These are phyloP conservation scores for Thraustotheca clavata DNA, from an alignment of 352 stramenopile genomes.

Conservation along the genomic window DNA sequence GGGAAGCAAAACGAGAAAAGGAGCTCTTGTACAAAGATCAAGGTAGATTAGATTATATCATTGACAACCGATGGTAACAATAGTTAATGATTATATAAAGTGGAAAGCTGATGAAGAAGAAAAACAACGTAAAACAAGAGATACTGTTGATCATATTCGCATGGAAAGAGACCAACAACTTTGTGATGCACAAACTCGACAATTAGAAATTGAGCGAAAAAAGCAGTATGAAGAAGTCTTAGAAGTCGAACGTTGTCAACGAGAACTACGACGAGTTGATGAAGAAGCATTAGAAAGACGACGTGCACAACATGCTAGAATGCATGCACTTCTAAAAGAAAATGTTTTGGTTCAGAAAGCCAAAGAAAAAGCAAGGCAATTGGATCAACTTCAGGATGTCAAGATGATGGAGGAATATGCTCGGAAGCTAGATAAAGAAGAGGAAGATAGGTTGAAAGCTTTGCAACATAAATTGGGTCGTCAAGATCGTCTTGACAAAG, in stretches of 20 bases:
- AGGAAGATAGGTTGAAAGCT: constrained; percentile 39
- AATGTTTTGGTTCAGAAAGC: constrained; percentile 35
- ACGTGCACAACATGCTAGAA: constrained; percentile 40
- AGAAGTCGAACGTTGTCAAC: constrained; percentile 45
- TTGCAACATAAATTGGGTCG: constrained; percentile 39
- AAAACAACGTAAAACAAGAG: constrained; percentile 44
- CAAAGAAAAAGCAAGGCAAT: constrained; percentile 31
- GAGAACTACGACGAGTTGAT: constrained; percentile 42
- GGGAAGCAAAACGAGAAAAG: constrained; percentile 31
- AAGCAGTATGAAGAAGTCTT: constrained; percentile 37
- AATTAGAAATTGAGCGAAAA: constrained; percentile 29
- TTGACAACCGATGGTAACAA: background rate
- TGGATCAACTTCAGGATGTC: constrained; percentile 50
- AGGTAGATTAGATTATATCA: background rate
- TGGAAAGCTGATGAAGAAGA: constrained; percentile 40
- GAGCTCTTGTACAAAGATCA: constrained; percentile 26
- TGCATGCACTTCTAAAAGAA: constrained; percentile 39
- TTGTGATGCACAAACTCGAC: constrained; percentile 34
- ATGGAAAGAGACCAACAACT: constrained; percentile 55
- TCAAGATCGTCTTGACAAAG: constrained; percentile 33
- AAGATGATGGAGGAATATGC: constrained; percentile 66
- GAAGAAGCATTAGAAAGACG: constrained; percentile 30
- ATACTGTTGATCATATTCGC: constrained; percentile 42
- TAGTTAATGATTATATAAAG: constrained; percentile 32
- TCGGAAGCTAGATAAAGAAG: constrained; percentile 41